A percentile compares a stretch with the other conserved stretches of the same genome.
Conservation (phyloP, 768 basidiomycete species). For the Paxillus ammoniavirescens region DNA sequence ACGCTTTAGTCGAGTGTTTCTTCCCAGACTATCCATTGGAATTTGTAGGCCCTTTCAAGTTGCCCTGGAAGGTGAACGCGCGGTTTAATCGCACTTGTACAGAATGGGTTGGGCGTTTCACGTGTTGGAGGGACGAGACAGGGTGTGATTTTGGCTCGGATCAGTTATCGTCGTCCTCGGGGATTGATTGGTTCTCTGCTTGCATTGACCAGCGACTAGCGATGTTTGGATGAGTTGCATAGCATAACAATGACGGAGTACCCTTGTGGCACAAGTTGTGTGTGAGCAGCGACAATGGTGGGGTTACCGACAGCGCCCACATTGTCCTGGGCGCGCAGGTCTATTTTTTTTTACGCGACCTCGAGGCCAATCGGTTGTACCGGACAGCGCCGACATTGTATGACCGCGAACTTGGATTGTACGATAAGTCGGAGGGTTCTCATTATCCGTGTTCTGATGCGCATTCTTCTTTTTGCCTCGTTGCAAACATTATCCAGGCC, state of each 20-base stretch:
- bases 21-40: background rate
- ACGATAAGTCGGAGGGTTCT: constrained; percentile 6
- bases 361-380: constrained; percentile 22
- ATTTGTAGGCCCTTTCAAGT: background rate
- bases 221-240: too few species aligned
- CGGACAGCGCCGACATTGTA: background rate
- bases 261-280: too few species aligned
- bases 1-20: background rate
- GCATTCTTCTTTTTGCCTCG: constrained; percentile 10
- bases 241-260: too few species aligned
- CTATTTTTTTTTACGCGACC: constrained; percentile 18
- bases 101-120: background rate
- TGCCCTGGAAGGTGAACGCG: background rate
- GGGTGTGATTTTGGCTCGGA: constrained; percentile 7
- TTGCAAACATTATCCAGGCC: constrained; percentile 24
- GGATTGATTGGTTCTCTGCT: background rate
- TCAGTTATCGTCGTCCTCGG: background rate
- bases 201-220: background rate
- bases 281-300: background rate
- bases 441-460: constrained; percentile 6
- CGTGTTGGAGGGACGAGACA: constrained; percentile 1
- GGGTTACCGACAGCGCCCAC: background rate
- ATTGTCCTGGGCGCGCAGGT: constrained; percentile 10
- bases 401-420: background rate
- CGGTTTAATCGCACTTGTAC: background rate